phyloP scores from a whole-genome alignment of 768 basidiomycete genomes.

The Xerocomellus intermedius region DNA sequence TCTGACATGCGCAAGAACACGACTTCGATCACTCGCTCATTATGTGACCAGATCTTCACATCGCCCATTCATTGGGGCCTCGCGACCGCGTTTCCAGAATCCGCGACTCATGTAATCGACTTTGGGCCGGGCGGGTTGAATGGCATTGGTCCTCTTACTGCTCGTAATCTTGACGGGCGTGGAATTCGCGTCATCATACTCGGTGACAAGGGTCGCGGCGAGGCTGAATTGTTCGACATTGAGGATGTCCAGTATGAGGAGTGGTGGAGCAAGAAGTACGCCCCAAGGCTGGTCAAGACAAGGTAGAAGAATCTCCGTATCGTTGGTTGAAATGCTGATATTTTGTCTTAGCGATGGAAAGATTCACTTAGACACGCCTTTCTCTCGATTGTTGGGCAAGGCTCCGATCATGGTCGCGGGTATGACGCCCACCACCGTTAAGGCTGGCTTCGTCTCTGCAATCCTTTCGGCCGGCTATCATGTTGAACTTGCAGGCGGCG shows the following conservation, averaged over 20 bases:
- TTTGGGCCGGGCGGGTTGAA: conserved; percentile 95
- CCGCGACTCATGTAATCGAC: conserved; percentile 92
- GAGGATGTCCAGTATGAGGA: conserved; percentile 69
- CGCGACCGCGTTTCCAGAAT: conserved; percentile 85
- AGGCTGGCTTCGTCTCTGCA: conserved; percentile 92
- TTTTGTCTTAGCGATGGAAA: conserved; percentile 69
- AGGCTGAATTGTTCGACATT: conserved; percentile 79
- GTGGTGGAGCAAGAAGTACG: conserved; percentile 90
- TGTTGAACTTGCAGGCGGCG: conserved; percentile 95
- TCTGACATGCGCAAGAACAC: conserved; percentile 71
- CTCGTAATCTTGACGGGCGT: conserved; percentile 87
- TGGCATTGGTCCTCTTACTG: conserved; percentile 90
- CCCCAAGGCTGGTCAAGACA: conserved; percentile 83
- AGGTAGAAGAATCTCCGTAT: conserved; percentile 46
- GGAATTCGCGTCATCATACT: conserved; percentile 88
- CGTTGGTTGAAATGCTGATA: not conserved
- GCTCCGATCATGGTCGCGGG: conserved; percentile 99
- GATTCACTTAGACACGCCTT: conserved; percentile 91
- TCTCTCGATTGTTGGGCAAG: conserved; percentile 94
- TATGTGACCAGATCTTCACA: conserved; percentile 93
- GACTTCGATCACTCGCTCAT: conserved; percentile 79
- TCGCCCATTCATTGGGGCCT: conserved; percentile 90
- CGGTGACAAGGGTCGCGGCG: conserved; percentile 88
- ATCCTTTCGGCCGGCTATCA: conserved; percentile 93
- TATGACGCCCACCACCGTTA: conserved; percentile 98